Base-by-base conservation (phyloP, 306 rosid genomes). In the Fragaria iinumae region DNA sequence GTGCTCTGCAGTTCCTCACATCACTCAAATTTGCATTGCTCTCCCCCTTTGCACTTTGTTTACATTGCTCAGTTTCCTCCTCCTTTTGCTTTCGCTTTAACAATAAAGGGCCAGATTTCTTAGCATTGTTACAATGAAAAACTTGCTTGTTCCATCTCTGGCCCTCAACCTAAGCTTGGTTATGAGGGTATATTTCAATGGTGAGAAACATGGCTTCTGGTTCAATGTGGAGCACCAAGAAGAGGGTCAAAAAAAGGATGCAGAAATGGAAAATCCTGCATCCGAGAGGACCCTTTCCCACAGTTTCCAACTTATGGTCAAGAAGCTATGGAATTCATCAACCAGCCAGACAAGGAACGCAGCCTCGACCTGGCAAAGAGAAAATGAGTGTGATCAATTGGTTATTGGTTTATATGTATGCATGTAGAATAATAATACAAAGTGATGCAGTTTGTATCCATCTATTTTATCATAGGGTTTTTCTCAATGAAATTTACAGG, bases 91-190 rank as follows among this genome's bases (percentile, higher is more conserved):
- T 45, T 21, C 70, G 32, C 38, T 72, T 23, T 27, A 9, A 53
- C 39, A 41, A 41, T 29, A 39, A 87, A 86, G 96, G 9, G 82
- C 71, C 9, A 78, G 77, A 13, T 68, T 87, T 44, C 44, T 67
- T n/a, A 34, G 66, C 25, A 17, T 81, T 53, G 25, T 86, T 56
- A 84, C 91, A 6, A 8, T 82, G 67, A 87, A 77, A 69, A 88
- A 87, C 85, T 76, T 88, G 0, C 65, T 93, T 39, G 8, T 5
- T 39, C 8, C 6, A 39, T 39, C 43, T 39, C 43, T 39, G 7
- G 98, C 97, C 45, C 67, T 91, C 64, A 93, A 91, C 75, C 82
- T 85, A 45, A 81, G 92, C 50, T 77, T 91, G 65, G 52, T 88
- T 2, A 55, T 91, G 59, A 86, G 83, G 80, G 79, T 80, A 12